Base-by-base conservation (phyloP, 2,329 filamentous ascomycete species). In the Zasmidium citrigriseum region DNA sequence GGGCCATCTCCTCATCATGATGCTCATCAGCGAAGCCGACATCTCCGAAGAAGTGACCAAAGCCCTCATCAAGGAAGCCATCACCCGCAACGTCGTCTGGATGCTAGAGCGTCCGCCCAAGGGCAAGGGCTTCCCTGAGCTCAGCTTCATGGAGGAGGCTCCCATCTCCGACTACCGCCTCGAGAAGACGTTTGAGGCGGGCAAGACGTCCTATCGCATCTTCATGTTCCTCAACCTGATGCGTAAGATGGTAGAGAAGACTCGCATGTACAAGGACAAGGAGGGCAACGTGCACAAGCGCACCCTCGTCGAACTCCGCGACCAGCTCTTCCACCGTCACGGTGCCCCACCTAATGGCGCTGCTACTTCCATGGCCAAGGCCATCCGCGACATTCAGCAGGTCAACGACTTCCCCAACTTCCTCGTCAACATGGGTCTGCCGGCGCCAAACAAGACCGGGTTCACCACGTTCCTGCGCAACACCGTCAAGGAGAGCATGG, bases 71-170 rank as follows among this genome's bases (percentile, higher is more conserved):
- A 57, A 64, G 25, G 64, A 67, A 18, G 61, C 63, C 10, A 54
- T 68, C 53, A 67, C 61, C 2, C 64, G 66, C 48, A 67, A 67
- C 48, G 64, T 68, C 3, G 61, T 67, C 16, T 67, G 63, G 64
- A 68, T 59, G 64, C 61, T 68, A 10, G 64, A 66, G 23, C 53
- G 45, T 4, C 34, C 20, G 27, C 53, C 47, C 22, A 34, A 45
- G 12, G 63, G 61, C 18, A 58, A 53, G 9, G 48, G 54, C 24
- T 62, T 64, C 52, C 23, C 59, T 2, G 66, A 64, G 18, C 54
- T 68, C 5, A 63, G 59, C 52, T 67, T 59, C 59, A 51, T 64
- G 51, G 66, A 68, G 48, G 52, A 63, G 12, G 60, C 58, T 9
- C 29, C 47, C 2, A 44, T 59, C 52, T 63, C 58, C 23, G 25